These are phyloP conservation scores for Luvunga scandens DNA, from an alignment of 345 rosid species.

Conservation along the genomic window DNA sequence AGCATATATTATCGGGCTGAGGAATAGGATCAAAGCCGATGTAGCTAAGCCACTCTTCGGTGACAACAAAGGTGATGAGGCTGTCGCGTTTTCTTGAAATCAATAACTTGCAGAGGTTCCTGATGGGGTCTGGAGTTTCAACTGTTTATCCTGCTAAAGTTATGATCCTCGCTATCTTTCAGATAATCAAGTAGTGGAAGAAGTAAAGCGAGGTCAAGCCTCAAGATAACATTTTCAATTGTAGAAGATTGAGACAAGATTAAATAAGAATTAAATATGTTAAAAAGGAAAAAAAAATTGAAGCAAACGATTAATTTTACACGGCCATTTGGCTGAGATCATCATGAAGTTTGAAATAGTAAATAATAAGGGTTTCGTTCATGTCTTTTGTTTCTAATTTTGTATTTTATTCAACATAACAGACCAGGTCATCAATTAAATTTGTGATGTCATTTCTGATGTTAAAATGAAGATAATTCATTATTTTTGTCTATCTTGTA, in stretches of 20 bases:
- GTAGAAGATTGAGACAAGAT: not conserved
- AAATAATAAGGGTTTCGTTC: too few species aligned
- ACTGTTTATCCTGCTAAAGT: not conserved
- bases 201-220: not conserved
- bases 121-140: conserved; percentile 39
- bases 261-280: not conserved
- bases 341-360: too few species aligned
- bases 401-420: too few species aligned
- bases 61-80: conserved; percentile 55
- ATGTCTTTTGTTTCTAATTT: too few species aligned
- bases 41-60: conserved; percentile 71
- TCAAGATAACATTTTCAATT: not conserved
- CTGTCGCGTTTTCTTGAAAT: conserved; percentile 31
- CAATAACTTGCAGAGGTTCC: conserved; percentile 55
- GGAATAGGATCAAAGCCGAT: conserved; percentile 31
- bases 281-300: too few species aligned
- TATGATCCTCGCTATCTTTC: not conserved
- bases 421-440: too few species aligned
- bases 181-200: not conserved
- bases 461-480: too few species aligned
- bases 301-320: too few species aligned
- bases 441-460: too few species aligned
- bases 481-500: not conserved
- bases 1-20: conserved; percentile 30
- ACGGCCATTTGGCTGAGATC: too few species aligned